Conservation (phyloP, 2,329 filamentous ascomycete genomes). For the Whalleya microplaca region DNA sequence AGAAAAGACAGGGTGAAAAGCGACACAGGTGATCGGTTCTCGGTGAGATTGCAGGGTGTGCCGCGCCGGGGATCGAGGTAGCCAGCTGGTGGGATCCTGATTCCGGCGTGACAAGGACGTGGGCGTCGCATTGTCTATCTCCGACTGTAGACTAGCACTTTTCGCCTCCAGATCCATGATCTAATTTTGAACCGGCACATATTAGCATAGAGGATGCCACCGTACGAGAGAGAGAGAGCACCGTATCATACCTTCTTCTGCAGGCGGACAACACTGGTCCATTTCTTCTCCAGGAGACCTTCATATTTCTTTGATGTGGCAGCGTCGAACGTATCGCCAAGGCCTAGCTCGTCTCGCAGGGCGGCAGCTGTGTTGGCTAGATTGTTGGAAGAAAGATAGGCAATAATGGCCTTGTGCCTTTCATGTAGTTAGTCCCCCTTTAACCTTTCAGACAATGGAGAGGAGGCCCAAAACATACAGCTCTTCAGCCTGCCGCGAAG, state of each 20-base stretch:
- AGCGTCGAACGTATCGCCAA: constrained; percentile 74
- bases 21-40: constrained; percentile 80
- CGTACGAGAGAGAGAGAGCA: constrained; percentile 5
- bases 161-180: constrained; percentile 91
- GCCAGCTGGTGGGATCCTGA: constrained; percentile 83
- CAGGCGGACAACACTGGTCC: constrained; percentile 91
- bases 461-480: constrained; percentile 27
- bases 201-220: constrained; percentile 12
- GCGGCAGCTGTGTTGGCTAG: constrained; percentile 71
- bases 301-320: constrained; percentile 92
- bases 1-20: constrained; percentile 91
- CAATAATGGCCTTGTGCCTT: constrained; percentile 85
- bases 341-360: constrained; percentile 75
- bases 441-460: too few species aligned
- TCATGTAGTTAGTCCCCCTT: constrained; percentile 4
- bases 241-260: constrained; percentile 81
- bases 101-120: constrained; percentile 76
- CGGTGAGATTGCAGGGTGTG: constrained; percentile 85
- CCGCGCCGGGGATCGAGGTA: constrained; percentile 79
- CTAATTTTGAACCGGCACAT: constrained; percentile 46
- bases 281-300: constrained; percentile 94
- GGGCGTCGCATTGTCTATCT: constrained; percentile 82
- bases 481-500: constrained; percentile 39
- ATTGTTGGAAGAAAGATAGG: constrained; percentile 78
- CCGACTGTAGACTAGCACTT: constrained; percentile 73